Evolutionary conservation across 1,284 basidiomycete species (phyloP), one percentile per base, ranked within the genome.

Genomic region (Fomitopsis palustris): DNA sequence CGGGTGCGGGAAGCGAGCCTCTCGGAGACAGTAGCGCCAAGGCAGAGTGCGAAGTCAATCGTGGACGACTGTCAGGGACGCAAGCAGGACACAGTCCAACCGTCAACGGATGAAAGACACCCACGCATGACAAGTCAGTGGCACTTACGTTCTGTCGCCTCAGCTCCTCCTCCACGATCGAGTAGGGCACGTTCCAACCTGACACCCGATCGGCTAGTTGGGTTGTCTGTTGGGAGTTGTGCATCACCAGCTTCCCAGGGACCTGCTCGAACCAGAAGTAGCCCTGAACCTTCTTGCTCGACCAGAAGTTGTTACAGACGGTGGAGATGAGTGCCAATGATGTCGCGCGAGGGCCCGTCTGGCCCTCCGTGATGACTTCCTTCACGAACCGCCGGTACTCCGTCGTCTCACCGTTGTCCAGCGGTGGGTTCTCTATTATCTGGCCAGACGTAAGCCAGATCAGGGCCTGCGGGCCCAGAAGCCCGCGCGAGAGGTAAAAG

Each of bases 361-460:
- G 89, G 27, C 87, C 91, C 68, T 99, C 96, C 0, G 95, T 98
- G 57, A 99, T 90, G 49, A 93, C 91, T 73, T 98, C 95, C 75
- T 95, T 96, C 65, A 98, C 86, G 73, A 98, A 99, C 21, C 93
- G 85, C 64, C 87, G 87, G 74, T 98, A 99, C 72, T 99, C 96
- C 9, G 85, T 92, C 43, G 92, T 93, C 75, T 98, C 96, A 12
- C 96, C 95, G 67, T 95, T 95, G 72, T 96, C 94, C 56, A 99
- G 81, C 17, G 97, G 97, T 14, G 95, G 93, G 47, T 84, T 82
- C 74, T 99, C 96, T 58, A 91, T 78, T 62, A 96, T 84, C 77
- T 90, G 84, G 67, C 87, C 95, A 27, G 85, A 88, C 6, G 93
- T 93, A 57, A 99, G 84, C 88, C 94, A 96, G 23, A 95, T 89